Base-by-base conservation (phyloP, 2,329 filamentous ascomycete genomes). In the Tolypocladium tundrense region DNA sequence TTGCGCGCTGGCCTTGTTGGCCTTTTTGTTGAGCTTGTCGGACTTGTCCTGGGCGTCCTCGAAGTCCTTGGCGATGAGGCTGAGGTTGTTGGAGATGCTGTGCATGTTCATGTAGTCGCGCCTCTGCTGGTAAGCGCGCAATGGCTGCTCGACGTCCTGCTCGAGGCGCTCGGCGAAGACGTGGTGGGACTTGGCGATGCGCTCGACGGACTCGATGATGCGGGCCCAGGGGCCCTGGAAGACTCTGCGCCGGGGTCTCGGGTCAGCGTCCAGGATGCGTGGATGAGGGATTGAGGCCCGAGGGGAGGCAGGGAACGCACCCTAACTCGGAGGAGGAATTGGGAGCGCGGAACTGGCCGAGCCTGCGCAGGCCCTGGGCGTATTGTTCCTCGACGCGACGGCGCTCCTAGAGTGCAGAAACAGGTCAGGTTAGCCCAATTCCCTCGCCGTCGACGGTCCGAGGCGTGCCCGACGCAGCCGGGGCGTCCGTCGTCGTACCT, bases 141-240 rank as follows among this genome's bases (percentile, higher is more conserved):
- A 76, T 1, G 93, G 89, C 14, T 79, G 79, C 72, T 97, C 94
- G 66, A 97, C 88, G 70, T 97, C 93, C 63, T 85, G 84, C 64
- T 96, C 91, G 71, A 99, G 88, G 68, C 88, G 88, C 62, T 86
- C 80, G 59, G 91, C 87, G 61, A 97, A 86, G 41, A 84, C 79
- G 67, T 90, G 85, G 74, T 99, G 94, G 35, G 92, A 91, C 61
- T 87, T 82, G 60, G 94, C 93, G 62, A 95, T 83, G 60, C 86
- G 80, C 64, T 94, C 89, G 67, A 90, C 87, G 50, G 91, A 87
- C 65, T 84, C 83, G 61, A 95, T 78, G 63, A 99, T 88, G 70
- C 88, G 90, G 70, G 89, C 87, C 94, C 94, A 99, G 69, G 94
- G 90, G 58, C 84, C 79, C 64, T 92, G 87, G 71, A 99, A 97